Base-by-base conservation (phyloP, 169 alveolate species). In the Plasmodium gallinaceum region DNA sequence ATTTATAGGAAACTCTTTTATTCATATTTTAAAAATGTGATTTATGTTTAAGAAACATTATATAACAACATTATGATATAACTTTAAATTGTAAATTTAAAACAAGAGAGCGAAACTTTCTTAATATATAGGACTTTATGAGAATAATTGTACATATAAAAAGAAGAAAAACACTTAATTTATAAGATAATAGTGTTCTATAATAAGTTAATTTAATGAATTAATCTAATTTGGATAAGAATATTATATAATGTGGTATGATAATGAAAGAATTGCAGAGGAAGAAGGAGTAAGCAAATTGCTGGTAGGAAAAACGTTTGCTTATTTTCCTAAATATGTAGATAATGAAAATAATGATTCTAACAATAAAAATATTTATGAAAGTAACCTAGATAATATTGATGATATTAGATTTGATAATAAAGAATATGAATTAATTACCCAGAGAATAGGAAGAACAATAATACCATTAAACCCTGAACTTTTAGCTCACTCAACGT, bases 271-370 rank as follows among this genome's bases (percentile, higher is more conserved):
- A 58, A 58, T 65, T 43, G 61, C 66, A 78, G 89, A 78, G 24
- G 89, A 78, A 78, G 89, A 78, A 42, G 89, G 89, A 57, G 76
- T 64, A 20, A 78, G 89, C 52, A 78, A 52, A 42, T 57, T 78
- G 37, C 43, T 78, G 43, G 64, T 78, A 45, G 89, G 89, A 51
- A 78, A 66, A 65, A 78, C 89, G 2, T 58, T 78, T 69, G 89
- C 89, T 16, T 78, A 78, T 51, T 78, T 78, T 54, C 89, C 89
- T 1, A 78, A 78, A 16, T 51, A 32, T 14, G 72, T 43, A 46
- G 57, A 64, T 20, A 76, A 52, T 48, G 58, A 64, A 45, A 14
- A 48, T 52, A 24, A 54, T 61, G 45, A 42, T 14, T 10, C 16
- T 51, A 42, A 43, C n/a, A 20, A 24, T 58, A 24, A 64, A 16